Base-by-base conservation (phyloP, 2,329 filamentous ascomycete genomes). In the Diaporthe caulivora region DNA sequence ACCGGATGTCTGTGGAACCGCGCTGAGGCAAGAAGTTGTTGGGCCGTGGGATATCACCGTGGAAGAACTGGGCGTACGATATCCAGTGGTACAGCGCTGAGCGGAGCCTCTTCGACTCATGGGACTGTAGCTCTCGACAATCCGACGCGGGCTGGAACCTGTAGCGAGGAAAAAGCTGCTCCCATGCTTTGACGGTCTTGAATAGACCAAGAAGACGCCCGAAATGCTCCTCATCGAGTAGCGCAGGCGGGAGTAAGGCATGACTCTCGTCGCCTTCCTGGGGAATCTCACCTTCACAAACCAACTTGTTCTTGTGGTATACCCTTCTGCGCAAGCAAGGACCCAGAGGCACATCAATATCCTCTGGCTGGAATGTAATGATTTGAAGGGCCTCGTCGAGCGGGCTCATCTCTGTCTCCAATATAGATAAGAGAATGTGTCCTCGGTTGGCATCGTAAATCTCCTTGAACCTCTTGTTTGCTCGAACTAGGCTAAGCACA, bases 61-160 rank as follows among this genome's bases (percentile, higher is more conserved):
- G 87, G 73, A 89, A 89, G 74, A 87, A 86, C 44, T 84, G 83
- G 9, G 86, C 83, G 75, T 87, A 90, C 5, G 88, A 81, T 87
- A 88, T 89, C 88, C 88, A 90, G 42, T 83, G 80, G 67, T 88
- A 88, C 40, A 90, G 78, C 0, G 86, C 88, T 74, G 84, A 83
- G 7, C 88, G 85, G 67, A 89, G 82, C 62, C 87, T 84, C n/a
- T 79, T 75, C 37, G 82, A 81, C 77, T 90, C 88, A 34, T 82
- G 79, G 0, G 78, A 69, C 10, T 79, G 79, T 8, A 90, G 81
- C 49, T 81, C 82, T 21, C 88, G 85, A 53, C 86, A 84, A 62
- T 86, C 80, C 71, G 86, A 84, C 0, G 84, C 83, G 13, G 83
- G 78, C 2, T 86, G 81, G 75, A 87, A 86, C 6, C 80, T 78